Conservation (phyloP, 2,329 filamentous ascomycete genomes). For the Shiraia sp. region DNA sequence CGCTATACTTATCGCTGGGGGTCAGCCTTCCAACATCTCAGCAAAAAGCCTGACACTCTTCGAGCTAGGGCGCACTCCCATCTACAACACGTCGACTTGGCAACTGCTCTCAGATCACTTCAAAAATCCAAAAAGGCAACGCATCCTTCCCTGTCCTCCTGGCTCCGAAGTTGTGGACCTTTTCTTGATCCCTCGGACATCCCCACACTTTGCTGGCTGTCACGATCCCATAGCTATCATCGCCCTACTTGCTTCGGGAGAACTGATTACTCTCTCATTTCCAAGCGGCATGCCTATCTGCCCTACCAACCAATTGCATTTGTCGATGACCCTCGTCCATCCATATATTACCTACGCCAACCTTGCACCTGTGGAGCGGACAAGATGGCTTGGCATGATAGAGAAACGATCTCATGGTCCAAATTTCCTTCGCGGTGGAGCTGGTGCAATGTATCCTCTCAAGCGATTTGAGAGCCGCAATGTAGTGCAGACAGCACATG, state of each 20-base stretch:
- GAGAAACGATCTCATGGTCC: slow-evolving; percentile 82
- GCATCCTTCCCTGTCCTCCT: slow-evolving; percentile 73
- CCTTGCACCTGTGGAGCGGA: slow-evolving; percentile 74
- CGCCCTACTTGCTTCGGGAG: slow-evolving; percentile 79
- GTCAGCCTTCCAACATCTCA: slow-evolving; percentile 67
- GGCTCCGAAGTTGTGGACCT: slow-evolving; percentile 79
- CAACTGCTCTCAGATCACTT: slow-evolving; percentile 79
- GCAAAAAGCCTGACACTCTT: slow-evolving; percentile 84
- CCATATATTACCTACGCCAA: slow-evolving; percentile 79
- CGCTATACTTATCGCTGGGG: slow-evolving; percentile 82
- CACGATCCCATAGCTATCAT: slow-evolving; percentile 90
- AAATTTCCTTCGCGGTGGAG: slow-evolving; percentile 76
- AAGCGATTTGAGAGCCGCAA: slow-evolving; percentile 83
- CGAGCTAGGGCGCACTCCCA: slow-evolving; percentile 84
- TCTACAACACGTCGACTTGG: slow-evolving; percentile 91
- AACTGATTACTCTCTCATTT: slow-evolving; percentile 87
- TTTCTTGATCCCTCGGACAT: slow-evolving; percentile 77
- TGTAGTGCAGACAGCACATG: slow-evolving; percentile 83
- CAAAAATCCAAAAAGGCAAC: slow-evolving; percentile 71
- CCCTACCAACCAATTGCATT: slow-evolving; percentile 89
- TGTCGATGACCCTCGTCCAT: slow-evolving; percentile 84
- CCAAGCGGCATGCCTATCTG: slow-evolving; percentile 89
- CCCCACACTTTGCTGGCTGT: slow-evolving; percentile 83
- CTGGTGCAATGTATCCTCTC: slow-evolving; percentile 68
- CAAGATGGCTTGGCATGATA: slow-evolving; percentile 86